A percentile compares a stretch with the other conserved stretches of the same genome.
Evolutionary conservation across 306 rosid species (phyloP).

Genomic region (Malus sylvestris): DNA sequence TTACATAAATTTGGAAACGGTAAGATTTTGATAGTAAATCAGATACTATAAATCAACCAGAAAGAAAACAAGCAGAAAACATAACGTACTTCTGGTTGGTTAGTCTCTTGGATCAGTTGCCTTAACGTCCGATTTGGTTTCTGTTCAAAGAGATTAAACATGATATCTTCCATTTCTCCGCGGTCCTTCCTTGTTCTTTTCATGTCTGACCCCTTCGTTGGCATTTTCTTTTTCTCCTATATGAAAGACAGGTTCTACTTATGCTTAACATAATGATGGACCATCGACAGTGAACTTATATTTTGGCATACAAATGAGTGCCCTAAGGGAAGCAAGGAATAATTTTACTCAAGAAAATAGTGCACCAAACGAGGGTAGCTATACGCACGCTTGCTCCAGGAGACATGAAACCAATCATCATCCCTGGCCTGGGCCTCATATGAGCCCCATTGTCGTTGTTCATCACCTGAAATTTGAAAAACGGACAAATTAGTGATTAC

Average conservation of each 20-base stretch:
- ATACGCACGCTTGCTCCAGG: conserved; percentile 45
- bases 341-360: conserved; percentile 1
- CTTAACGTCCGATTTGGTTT: conserved; percentile 72
- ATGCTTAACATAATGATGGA: conserved; percentile 5
- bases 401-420: conserved; percentile 35
- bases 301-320: conserved; percentile 4
- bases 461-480: conserved; percentile 56
- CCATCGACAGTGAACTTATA: not conserved
- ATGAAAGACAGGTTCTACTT: conserved; percentile 20
- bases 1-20: not conserved
- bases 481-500: conserved; percentile 2
- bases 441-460: conserved; percentile 56
- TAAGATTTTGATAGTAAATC: not conserved
- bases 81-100: conserved; percentile 90
- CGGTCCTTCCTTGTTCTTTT: conserved; percentile 85
- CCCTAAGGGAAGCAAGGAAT: not conserved
- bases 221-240: conserved; percentile 73
- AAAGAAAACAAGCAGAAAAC: conserved; percentile 7
- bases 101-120: conserved; percentile 73
- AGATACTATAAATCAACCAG: not conserved
- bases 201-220: conserved; percentile 42
- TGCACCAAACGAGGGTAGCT: conserved; percentile 11
- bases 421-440: conserved; percentile 90
- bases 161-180: conserved; percentile 75
- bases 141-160: conserved; percentile 77